Evolutionary conservation across 768 basidiomycete species (phyloP).

Genomic region (Termitomyces sp.): DNA sequence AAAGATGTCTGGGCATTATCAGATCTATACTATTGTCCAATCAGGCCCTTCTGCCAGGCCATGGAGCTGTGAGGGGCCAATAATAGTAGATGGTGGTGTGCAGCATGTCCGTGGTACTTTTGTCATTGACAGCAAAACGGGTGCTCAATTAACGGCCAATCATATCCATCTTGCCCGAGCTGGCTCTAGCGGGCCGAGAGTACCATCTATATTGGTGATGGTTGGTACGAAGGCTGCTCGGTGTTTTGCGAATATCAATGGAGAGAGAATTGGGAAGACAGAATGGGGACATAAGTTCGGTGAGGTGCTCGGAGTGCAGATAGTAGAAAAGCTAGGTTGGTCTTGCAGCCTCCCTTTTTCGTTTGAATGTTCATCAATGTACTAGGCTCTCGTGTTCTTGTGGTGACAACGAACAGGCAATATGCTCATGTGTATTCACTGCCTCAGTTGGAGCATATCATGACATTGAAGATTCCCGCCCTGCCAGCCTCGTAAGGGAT

Average conservation of each 20-base stretch:
- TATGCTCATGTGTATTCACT: conserved; percentile 59
- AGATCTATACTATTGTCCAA: conserved; percentile 54
- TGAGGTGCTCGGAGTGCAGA: conserved; percentile 45
- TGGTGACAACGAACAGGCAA: conserved; percentile 52
- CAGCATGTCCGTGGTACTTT: conserved; percentile 46
- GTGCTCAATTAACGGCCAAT: conserved; percentile 42
- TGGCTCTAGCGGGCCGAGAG: conserved; percentile 21
- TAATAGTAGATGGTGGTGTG: conserved; percentile 36
- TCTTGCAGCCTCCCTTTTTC: background rate
- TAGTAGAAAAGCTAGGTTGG: conserved; percentile 65
- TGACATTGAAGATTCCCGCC: conserved; percentile 40
- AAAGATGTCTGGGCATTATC: conserved; percentile 54
- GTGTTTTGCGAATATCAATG: conserved; percentile 55
- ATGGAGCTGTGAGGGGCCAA: conserved; percentile 37
- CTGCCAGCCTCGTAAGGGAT: conserved; percentile 32
- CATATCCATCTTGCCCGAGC: conserved; percentile 41
- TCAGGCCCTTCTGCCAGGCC: conserved; percentile 29
- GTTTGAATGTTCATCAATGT: conserved; percentile 3
- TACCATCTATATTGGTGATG: conserved; percentile 41
- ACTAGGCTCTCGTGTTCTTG: conserved; percentile 50
- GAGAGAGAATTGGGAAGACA: conserved; percentile 62
- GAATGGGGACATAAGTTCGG: conserved; percentile 63
- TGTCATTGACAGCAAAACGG: conserved; percentile 56
- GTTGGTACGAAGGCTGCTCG: conserved; percentile 61
- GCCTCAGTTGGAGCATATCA: conserved; percentile 57